A percentile compares a stretch with the other conserved stretches of the same genome.
Conservation (phyloP, 257 asterid species). For the Echium plantagineum region DNA sequence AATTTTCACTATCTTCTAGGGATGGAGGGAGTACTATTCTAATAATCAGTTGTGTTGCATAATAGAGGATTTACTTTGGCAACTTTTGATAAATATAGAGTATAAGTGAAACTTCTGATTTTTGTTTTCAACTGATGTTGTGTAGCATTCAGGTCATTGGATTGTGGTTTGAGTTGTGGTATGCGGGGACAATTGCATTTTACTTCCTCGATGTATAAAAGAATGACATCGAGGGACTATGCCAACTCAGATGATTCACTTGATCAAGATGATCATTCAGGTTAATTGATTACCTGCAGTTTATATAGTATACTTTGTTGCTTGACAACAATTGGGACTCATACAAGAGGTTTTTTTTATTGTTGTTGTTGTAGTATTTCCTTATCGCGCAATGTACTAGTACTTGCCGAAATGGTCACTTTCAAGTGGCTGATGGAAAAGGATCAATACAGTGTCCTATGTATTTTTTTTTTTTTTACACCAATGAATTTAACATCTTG, state of each 20-base stretch:
- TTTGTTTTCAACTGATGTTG: background rate
- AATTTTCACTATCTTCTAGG: no score
- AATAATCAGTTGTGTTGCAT: no score
- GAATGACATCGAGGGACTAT: constrained; percentile 42
- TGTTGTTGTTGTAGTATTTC: background rate
- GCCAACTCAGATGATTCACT: constrained; percentile 17
- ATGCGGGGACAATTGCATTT: constrained; percentile 30
- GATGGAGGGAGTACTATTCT: no score
- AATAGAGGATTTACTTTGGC: no score
- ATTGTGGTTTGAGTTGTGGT: constrained; percentile 12
- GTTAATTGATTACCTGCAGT: constrained; percentile 15
- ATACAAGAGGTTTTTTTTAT: background rate
- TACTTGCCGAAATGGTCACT: background rate
- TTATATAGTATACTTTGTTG: background rate
- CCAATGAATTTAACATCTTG: background rate
- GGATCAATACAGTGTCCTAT: background rate
- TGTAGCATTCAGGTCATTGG: background rate
- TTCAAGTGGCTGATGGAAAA: background rate
- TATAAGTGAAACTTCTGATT: background rate
- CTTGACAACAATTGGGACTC: background rate
- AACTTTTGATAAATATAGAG: background rate
- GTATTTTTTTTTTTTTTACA: no score
- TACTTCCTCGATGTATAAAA: constrained; percentile 36
- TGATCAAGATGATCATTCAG: constrained; percentile 37
- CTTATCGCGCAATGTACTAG: background rate